These are phyloP conservation scores for Arthrocladium fulminans DNA, from an alignment of 2,329 filamentous ascomycete genomes.

Conservation along the genomic window DNA sequence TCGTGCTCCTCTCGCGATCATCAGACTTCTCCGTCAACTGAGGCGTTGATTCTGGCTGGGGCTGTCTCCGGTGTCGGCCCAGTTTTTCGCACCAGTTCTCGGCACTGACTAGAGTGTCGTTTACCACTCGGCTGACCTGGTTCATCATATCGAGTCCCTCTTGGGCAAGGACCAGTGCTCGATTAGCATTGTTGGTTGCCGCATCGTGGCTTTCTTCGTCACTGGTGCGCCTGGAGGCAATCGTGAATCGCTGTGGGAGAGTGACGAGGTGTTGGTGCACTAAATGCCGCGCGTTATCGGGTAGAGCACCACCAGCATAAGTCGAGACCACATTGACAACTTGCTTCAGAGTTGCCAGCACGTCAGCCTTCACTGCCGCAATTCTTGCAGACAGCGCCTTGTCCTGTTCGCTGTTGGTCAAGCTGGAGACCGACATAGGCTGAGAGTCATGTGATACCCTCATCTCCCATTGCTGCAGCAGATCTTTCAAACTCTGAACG, in stretches of 20 bases:
- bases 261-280: constrained; percentile 78
- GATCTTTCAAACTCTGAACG: constrained; percentile 62
- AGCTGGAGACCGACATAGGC: constrained; percentile 20
- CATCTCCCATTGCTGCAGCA: constrained; percentile 72
- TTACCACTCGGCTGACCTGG: constrained; percentile 78
- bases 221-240: constrained; percentile 42
- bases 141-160: constrained; percentile 92
- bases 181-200: constrained; percentile 54
- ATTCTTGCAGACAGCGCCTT: constrained; percentile 52
- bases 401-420: constrained; percentile 33
- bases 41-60: constrained; percentile 8
- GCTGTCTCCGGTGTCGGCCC: constrained; percentile 40
- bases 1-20: neutral
- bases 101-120: constrained; percentile 80
- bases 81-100: constrained; percentile 83
- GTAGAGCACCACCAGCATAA: constrained; percentile 83
- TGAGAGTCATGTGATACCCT: constrained; percentile 27
- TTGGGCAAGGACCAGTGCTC: constrained; percentile 74
- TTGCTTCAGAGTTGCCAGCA: constrained; percentile 69
- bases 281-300: constrained; percentile 74
- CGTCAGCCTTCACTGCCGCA: constrained; percentile 57
- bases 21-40: constrained; percentile 4
- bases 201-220: constrained; percentile 40
- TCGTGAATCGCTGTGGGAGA: constrained; percentile 70
- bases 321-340: constrained; percentile 79